These are phyloP conservation scores for Neurospora sp. DNA, from an alignment of 2,329 filamentous ascomycete genomes.

Conservation along the genomic window DNA sequence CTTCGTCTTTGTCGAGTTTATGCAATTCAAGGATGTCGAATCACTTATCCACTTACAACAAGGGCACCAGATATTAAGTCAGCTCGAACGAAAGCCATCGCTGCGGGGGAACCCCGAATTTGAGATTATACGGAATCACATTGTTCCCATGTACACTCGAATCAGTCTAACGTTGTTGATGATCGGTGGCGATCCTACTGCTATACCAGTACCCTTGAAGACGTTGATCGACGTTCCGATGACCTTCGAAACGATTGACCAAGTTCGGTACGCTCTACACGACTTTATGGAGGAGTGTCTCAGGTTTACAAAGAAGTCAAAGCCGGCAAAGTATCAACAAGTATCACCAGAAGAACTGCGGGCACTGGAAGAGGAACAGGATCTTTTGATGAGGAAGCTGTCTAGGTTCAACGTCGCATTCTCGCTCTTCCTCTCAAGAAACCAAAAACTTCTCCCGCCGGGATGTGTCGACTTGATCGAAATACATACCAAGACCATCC, in stretches of 20 bases:
- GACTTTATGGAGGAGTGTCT: constrained; percentile 30
- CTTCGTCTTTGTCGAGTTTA: constrained; percentile 42
- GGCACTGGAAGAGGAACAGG: constrained; percentile 23
- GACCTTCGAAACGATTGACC: constrained; percentile 24
- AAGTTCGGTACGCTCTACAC: constrained; percentile 24
- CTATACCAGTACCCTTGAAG: constrained; percentile 26
- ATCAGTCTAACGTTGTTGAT: constrained; percentile 31
- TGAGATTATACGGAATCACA: constrained; percentile 28
- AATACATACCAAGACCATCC: constrained; percentile 26
- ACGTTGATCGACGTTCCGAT: constrained; percentile 22
- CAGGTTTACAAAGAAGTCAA: constrained; percentile 24
- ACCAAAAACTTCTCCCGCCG: constrained; percentile 12
- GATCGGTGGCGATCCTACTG: constrained; percentile 27
- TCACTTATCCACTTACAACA: constrained; percentile 36
- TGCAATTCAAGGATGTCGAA: constrained; percentile 37
- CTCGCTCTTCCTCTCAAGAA: constrained; percentile 20
- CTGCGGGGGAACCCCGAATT: constrained; percentile 21
- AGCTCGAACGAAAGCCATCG: constrained; percentile 19
- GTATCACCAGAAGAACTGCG: constrained; percentile 17
- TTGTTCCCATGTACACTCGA: constrained; percentile 34
- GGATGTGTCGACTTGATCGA: constrained; percentile 22
- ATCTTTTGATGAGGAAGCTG: constrained; percentile 22
- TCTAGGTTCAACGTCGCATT: constrained; percentile 23
- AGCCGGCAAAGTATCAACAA: constrained; percentile 19
- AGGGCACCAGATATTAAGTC: constrained; percentile 30